phyloP scores from a whole-genome alignment of 2,329 filamentous ascomycete genomes.

The Phoma herbarum region DNA sequence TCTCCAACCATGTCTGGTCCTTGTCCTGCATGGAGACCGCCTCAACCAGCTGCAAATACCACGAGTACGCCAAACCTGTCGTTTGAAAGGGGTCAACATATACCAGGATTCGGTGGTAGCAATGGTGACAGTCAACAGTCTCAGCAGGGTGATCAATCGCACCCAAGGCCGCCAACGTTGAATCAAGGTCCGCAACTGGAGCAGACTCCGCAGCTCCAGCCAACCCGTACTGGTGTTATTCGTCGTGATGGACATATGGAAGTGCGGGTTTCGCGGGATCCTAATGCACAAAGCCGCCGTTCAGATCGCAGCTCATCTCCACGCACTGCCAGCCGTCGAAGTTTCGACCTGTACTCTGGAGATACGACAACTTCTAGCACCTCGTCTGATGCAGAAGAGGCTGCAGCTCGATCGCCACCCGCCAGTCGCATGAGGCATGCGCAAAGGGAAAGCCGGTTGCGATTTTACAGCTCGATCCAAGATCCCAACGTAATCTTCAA shows the following conservation, averaged over 20 bases:
- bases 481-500: conserved; percentile 38
- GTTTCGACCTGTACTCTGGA: conserved; percentile 41
- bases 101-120: conserved; percentile 17
- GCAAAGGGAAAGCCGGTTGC: conserved; percentile 28
- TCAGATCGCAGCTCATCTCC: conserved; percentile 41
- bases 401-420: conserved; percentile 34
- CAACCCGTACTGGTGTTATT: background rate
- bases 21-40: background rate
- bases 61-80: background rate
- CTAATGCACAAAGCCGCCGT: conserved; percentile 28
- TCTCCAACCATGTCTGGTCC: conserved; percentile 6
- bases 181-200: conserved; percentile 21
- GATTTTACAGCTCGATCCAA: conserved; percentile 21
- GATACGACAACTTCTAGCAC: conserved; percentile 36
- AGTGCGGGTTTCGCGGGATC: conserved; percentile 26
- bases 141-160: conserved; percentile 25
- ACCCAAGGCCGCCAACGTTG: conserved; percentile 28
- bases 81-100: background rate
- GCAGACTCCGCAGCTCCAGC: conserved; percentile 1
- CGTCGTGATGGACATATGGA: conserved; percentile 18
- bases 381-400: conserved; percentile 39
- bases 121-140: conserved; percentile 12
- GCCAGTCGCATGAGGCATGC: conserved; percentile 27
- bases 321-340: conserved; percentile 44
- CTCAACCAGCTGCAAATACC: background rate